phyloP scores from a whole-genome alignment of 2,329 filamentous ascomycete genomes.

The Leptodontidium sp. region DNA sequence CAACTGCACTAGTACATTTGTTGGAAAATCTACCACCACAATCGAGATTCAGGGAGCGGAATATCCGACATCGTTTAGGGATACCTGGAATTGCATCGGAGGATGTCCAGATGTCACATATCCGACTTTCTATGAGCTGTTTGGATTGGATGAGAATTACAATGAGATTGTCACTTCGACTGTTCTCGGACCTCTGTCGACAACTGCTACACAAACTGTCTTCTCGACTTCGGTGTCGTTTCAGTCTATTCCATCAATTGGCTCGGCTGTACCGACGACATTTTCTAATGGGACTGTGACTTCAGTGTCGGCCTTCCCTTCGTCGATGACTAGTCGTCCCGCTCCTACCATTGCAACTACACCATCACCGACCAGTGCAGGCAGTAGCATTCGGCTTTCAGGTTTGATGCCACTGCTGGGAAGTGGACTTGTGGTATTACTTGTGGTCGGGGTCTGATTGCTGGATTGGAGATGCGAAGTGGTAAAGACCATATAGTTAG shows the following conservation, averaged over 20 bases:
- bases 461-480: neutral
- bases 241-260: neutral
- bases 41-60: neutral
- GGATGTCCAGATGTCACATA: neutral
- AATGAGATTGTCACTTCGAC: slow-evolving; percentile 5
- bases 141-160: neutral
- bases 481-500: neutral
- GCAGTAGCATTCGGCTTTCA: neutral
- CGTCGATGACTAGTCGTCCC: neutral
- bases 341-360: neutral
- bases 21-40: neutral
- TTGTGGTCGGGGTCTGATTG: neutral
- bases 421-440: neutral
- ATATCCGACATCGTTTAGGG: neutral
- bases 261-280: neutral
- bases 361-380: neutral
- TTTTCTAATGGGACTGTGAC: neutral
- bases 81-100: neutral
- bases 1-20: neutral
- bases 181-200: slow-evolving; percentile 1
- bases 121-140: neutral
- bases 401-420: neutral
- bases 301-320: neutral
- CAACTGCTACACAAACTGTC: neutral
- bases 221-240: slow-evolving; percentile 6